A percentile compares a stretch with the other conserved stretches of the same genome.
Evolutionary conservation across 1,139 yeast genomes (phyloP).

Genomic region (Candida sp.): DNA sequence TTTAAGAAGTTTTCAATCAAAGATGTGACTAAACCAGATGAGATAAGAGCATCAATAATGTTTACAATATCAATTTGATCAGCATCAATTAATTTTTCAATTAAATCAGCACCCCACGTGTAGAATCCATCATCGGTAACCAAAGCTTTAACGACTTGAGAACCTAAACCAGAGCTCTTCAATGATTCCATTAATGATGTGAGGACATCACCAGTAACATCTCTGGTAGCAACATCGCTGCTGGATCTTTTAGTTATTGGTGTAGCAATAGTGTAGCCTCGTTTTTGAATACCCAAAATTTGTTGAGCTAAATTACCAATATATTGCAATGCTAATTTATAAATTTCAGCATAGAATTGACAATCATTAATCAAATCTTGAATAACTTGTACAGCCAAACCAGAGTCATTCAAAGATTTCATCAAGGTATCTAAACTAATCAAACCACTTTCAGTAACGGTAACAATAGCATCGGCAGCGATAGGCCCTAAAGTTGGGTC

Average conservation of each 20-base stretch:
- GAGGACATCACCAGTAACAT: constrained; percentile 17
- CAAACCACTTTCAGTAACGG: constrained; percentile 29
- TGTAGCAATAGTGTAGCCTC: constrained; percentile 8
- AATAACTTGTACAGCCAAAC: constrained; percentile 39
- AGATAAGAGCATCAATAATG: constrained; percentile 26
- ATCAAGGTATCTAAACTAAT: constrained; percentile 37
- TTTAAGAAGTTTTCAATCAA: constrained; percentile 39
- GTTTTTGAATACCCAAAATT: constrained; percentile 16
- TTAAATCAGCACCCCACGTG: constrained; percentile 38
- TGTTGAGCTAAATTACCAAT: constrained; percentile 28
- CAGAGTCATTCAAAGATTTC: constrained; percentile 42
- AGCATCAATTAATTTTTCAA: constrained; percentile 25
- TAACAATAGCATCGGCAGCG: constrained; percentile 26
- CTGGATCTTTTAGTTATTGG: constrained; percentile 2
- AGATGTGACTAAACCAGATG: constrained; percentile 39
- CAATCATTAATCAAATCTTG: constrained; percentile 37
- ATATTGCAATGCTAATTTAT: constrained; percentile 29
- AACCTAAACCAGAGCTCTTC: constrained; percentile 43
- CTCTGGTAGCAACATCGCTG: constrained; percentile 8
- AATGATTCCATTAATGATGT: constrained; percentile 44
- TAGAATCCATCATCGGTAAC: constrained; percentile 39
- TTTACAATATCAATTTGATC: constrained; percentile 27
- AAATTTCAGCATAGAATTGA: constrained; percentile 39
- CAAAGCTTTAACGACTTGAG: constrained; percentile 37
- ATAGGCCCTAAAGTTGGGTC: constrained; percentile 30